Percentiles rank a stretch among this genome's conserved stretches.
Conservation (phyloP, 805 yeast species). For the Candida piceae region DNA sequence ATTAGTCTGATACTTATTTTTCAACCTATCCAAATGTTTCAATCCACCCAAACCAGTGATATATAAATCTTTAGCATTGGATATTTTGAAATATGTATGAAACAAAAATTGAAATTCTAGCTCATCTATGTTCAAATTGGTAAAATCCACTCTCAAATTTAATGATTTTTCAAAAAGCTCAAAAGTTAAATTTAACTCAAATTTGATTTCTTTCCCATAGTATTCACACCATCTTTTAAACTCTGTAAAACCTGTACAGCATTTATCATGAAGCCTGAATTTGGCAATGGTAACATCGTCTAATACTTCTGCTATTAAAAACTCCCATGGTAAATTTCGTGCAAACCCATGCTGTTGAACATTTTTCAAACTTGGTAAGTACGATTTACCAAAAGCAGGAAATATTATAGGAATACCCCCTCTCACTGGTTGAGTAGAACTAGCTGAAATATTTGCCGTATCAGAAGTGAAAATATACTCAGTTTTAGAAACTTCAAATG, state of each 20-base stretch:
- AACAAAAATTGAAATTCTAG: constrained; percentile 18
- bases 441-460: constrained; percentile 8
- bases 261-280: constrained; percentile 7
- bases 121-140: constrained; percentile 7
- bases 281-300: constrained; percentile 12
- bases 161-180: constrained; percentile 6
- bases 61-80: constrained; percentile 14
- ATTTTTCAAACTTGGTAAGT: constrained; percentile 10
- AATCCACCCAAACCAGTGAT: constrained; percentile 15
- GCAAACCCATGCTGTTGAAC: constrained; percentile 22
- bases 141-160: constrained; percentile 5
- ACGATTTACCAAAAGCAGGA: constrained; percentile 19
- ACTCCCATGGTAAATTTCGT: constrained; percentile 16
- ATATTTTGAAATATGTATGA: constrained; percentile 17
- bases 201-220: constrained; percentile 8
- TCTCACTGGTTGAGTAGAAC: constrained; percentile 12
- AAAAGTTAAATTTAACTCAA: constrained; percentile 9
- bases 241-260: constrained; percentile 1
- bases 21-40: constrained; percentile 10
- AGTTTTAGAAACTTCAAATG: constrained; percentile 7
- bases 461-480: constrained; percentile 16
- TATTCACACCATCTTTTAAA: constrained; percentile 14
- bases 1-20: constrained; percentile 3
- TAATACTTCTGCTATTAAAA: constrained; percentile 14
- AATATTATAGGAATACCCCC: constrained; percentile 19